These are phyloP conservation scores for Calycina herbarum DNA, from an alignment of 2,329 filamentous ascomycete species.

Conservation along the genomic window DNA sequence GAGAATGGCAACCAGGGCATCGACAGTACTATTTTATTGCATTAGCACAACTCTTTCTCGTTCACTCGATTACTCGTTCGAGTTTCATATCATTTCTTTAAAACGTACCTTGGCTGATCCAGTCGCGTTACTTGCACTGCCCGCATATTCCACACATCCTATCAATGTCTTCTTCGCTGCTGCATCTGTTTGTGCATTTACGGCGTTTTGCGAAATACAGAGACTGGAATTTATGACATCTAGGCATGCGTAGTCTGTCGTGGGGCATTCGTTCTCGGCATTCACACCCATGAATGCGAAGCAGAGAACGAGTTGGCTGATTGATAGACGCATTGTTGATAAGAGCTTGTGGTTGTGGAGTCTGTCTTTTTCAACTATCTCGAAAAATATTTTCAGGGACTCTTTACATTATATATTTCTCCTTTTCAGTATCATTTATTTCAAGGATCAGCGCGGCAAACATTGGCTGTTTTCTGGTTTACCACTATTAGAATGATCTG, in stretches of 20 bases:
- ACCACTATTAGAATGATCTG: neutral
- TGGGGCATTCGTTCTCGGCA: constrained; percentile 12
- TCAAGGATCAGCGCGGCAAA: neutral
- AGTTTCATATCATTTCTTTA: neutral
- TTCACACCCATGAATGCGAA: constrained; percentile 9
- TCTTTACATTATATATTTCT: neutral
- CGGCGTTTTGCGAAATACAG: constrained; percentile 19
- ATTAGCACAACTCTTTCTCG: neutral
- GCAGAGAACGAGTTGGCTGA: constrained; percentile 10
- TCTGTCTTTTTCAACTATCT: neutral
- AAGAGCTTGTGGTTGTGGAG: neutral
- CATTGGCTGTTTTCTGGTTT: neutral
- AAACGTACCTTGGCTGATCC: constrained; percentile 20
- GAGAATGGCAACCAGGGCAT: constrained; percentile 23
- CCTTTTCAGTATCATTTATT: neutral
- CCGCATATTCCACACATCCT: constrained; percentile 18
- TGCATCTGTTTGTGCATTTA: constrained; percentile 13
- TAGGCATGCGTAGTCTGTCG: constrained; percentile 16
- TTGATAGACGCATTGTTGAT: constrained; percentile 11
- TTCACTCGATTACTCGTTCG: too few species aligned
- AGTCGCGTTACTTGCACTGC: constrained; percentile 15
- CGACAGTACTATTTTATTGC: constrained; percentile 16
- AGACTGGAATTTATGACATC: constrained; percentile 21
- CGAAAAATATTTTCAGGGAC: neutral
- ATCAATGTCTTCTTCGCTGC: constrained; percentile 10